Evolutionary conservation across 148 eudicot genomes (phyloP), one percentile per base, ranked within the genome.

Genomic region (Vaccinium macrocarpon): DNA sequence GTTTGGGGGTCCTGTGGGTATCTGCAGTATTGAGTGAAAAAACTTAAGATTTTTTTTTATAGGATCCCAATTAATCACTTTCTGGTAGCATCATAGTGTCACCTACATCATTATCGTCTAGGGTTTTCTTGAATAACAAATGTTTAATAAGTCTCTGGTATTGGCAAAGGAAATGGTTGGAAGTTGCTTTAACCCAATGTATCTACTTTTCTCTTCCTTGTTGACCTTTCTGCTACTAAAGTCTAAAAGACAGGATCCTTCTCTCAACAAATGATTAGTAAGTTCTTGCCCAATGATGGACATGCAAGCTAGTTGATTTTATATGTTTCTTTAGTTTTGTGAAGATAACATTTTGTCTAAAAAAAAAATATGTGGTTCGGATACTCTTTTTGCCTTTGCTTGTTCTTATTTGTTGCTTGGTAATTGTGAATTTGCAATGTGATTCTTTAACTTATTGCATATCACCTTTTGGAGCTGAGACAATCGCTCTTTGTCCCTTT

Each of bases 121-220:
- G 46, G 85, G 68, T 15, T 76, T 73, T 46, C 19, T 75, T 59
- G 53, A 23, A 42, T 13, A 53, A 8, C 19, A 19, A 27, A 3
- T 9, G 12, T 27, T 42, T 11, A 12, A 53, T 15, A 50, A 81
- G 15, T 73, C 51, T 14, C 5, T 38, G 8, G 16, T 15, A 42
- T 14, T 81, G 11, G 32, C 21, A 7, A 29, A 61, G 73, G 51
- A 81, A 81, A 81, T 81, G 83, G 51, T 59, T 53, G 56, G 56
- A 53, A 53, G 56, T 16, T 12, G 56, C 13, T 53, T 53, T 53
- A 12, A 53, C 56, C 56, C 56, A 53, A 53, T 35, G 83, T 32
- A 62, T 19, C 72, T 8, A 62, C 73, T 8, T 16, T 16, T 6
- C 23, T 55, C 42, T 14, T 81, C 53, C 21, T 81, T 9, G 2